Evolutionary conservation across 345 rosid genomes (phyloP).

Genomic region (Heritiera littoralis): DNA sequence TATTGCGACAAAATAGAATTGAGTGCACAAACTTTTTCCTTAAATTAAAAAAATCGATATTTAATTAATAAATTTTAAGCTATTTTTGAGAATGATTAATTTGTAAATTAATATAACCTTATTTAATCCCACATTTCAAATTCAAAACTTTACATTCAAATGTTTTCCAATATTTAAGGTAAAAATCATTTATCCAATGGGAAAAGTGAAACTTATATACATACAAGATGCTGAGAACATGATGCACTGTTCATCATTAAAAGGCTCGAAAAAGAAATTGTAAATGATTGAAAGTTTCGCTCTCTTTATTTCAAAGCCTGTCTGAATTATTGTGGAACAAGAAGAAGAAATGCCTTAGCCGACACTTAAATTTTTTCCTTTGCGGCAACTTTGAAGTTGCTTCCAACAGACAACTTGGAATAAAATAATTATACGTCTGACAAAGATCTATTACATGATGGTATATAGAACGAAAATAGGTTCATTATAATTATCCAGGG

Average conservation of each 20-base stretch:
- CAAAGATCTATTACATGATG: not conserved
- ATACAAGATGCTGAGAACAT: too few relatives aligned
- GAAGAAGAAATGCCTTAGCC: conserved; percentile 4
- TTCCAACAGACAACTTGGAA: conserved; percentile 16
- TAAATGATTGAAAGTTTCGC: not conserved
- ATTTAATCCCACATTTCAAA: not conserved
- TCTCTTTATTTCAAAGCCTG: not conserved
- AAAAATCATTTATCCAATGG: too few relatives aligned
- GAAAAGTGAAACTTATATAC: too few relatives aligned
- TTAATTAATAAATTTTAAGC: too few relatives aligned
- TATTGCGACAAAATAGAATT: not conserved
- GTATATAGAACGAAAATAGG: not conserved
- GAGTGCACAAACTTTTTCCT: not conserved
- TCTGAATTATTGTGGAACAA: not conserved
- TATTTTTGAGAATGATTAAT: too few relatives aligned
- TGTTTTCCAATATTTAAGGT: not conserved
- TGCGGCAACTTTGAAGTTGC: not conserved
- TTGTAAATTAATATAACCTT: too few relatives aligned
- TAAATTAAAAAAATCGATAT: too few relatives aligned
- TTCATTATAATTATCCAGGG: not conserved
- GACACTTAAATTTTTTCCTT: not conserved
- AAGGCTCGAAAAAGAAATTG: not conserved
- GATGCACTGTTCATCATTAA: not conserved
- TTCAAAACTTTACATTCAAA: not conserved
- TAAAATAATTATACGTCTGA: not conserved